Evolutionary conservation across 768 basidiomycete species (phyloP), one percentile per base, ranked within the genome.

Genomic region (Coprinopsis marcescibilis): DNA sequence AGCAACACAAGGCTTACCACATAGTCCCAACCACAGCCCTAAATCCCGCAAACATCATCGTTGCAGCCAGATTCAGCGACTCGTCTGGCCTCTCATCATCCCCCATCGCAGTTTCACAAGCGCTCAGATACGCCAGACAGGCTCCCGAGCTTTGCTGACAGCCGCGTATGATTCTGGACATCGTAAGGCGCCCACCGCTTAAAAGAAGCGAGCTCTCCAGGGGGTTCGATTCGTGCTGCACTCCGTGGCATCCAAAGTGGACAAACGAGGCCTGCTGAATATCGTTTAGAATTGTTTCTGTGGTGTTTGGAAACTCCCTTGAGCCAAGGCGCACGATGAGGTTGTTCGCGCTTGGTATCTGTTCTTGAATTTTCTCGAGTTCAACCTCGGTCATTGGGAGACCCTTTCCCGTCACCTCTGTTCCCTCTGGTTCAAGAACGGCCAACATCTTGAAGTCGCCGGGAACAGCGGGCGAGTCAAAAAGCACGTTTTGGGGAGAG

Each of bases 11-110:
- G 3, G 12, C 15, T 8, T 21, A 62, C 72, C 72, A 73, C 67
- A 73, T 67, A 20, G 73, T 73, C 5, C 56, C 71, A 20, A 74
- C 52, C 2, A 71, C 67, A 15, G 54, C 48, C 1, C 52, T 37
- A 38, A 50, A 62, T 15, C 61, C 62, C 25, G 60, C 56, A 12
- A 52, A 57, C 39, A 65, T 54, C 67, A 73, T 65, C 2, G 66
- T 65, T 4, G 70, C 68, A 0, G 70, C 64, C 2, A 73, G 52
- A 57, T 69, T 65, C 2, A 72, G 53, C 0, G 57, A 39, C 45
- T 57, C 48, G 4, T 61, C 60, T 14, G n/a, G n/a, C n/a, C n/a
- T n/a, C n/a, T n/a, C n/a, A n/a, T n/a, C n/a, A n/a, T n/a, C n/a
- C n/a, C n/a, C n/a, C n/a, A n/a, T n/a, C n/a, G n/a, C n/a, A n/a